phyloP scores from a whole-genome alignment of 768 basidiomycete species.

The Pulveroboletus sp. region DNA sequence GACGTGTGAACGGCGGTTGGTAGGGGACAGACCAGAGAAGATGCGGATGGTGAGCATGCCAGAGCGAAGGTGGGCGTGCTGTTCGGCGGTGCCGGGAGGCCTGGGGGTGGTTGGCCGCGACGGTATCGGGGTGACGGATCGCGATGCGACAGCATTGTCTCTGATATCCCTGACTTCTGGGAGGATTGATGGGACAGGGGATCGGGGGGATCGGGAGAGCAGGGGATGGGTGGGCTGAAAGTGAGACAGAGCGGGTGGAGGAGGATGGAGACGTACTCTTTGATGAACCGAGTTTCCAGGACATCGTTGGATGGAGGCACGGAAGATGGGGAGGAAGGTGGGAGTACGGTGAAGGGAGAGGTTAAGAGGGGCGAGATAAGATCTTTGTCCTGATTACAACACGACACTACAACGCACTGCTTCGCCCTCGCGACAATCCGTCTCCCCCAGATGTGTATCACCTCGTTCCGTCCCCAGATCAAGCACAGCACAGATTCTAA shows the following conservation, averaged over 20 bases:
- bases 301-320: slow-evolving; percentile 34
- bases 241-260: not conserved
- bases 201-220: slow-evolving; percentile 1
- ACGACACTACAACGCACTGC: slow-evolving; percentile 8
- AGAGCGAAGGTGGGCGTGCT: slow-evolving; percentile 58
- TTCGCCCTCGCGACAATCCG: not conserved
- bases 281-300: slow-evolving; percentile 48
- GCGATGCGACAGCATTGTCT: slow-evolving; percentile 66
- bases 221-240: not conserved
- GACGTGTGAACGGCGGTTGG: slow-evolving; percentile 9
- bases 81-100: slow-evolving; percentile 45
- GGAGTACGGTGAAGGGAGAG: not conserved
- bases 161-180: slow-evolving; percentile 65
- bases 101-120: slow-evolving; percentile 79
- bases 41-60: slow-evolving; percentile 96
- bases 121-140: slow-evolving; percentile 77
- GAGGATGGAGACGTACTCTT: slow-evolving; percentile 27
- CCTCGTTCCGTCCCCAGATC: too few species aligned
- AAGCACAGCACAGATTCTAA: too few species aligned
- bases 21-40: slow-evolving; percentile 66
- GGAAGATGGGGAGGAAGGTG: not conserved
- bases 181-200: slow-evolving; percentile 1
- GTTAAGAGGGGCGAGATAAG: slow-evolving; percentile 2
- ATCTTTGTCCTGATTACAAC: slow-evolving; percentile 6
- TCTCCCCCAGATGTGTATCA: too few species aligned